Percentiles rank a stretch among this genome's conserved stretches.
phyloP scores from a whole-genome alignment of 805 yeast genomes.

The Isabelozyma heimii region DNA sequence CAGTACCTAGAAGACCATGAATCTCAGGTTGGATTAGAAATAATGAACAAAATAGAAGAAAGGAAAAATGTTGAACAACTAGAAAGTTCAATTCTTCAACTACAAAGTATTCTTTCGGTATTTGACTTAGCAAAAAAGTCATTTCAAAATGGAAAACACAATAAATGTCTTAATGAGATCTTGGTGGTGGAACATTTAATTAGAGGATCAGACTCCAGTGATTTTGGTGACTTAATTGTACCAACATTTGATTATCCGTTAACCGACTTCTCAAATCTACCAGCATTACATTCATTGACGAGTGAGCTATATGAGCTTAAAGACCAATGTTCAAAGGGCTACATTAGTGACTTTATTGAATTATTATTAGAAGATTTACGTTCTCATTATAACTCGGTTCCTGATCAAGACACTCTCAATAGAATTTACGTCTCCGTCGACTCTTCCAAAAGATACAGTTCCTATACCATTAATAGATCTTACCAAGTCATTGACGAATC shows the following conservation, averaged over 20 bases:
- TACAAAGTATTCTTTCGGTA: constrained; percentile 32
- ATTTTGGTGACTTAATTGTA: constrained; percentile 12
- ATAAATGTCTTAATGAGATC: constrained; percentile 55
- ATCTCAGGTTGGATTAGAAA: constrained; percentile 48
- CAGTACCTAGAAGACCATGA: constrained; percentile 45
- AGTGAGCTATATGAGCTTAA: constrained; percentile 55
- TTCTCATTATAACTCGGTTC: constrained; percentile 49
- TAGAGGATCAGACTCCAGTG: constrained; percentile 16
- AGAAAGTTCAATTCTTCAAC: constrained; percentile 60
- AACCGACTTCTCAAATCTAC: constrained; percentile 41
- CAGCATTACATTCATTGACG: constrained; percentile 50
- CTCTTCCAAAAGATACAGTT: constrained; percentile 17
- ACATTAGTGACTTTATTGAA: constrained; percentile 55
- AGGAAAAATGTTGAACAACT: constrained; percentile 59
- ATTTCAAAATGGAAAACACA: constrained; percentile 45
- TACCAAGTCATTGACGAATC: constrained; percentile 37
- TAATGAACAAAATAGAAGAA: constrained; percentile 48
- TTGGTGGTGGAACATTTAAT: constrained; percentile 58
- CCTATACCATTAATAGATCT: constrained; percentile 24
- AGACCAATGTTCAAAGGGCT: constrained; percentile 67
- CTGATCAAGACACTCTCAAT: constrained; percentile 46
- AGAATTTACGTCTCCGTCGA: constrained; percentile 40
- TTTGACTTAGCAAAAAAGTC: constrained; percentile 36
- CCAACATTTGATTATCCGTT: constrained; percentile 31
- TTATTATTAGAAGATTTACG: constrained; percentile 61